Conservation (phyloP, 352 stramenopile species). For the Pythium aquatile region DNA sequence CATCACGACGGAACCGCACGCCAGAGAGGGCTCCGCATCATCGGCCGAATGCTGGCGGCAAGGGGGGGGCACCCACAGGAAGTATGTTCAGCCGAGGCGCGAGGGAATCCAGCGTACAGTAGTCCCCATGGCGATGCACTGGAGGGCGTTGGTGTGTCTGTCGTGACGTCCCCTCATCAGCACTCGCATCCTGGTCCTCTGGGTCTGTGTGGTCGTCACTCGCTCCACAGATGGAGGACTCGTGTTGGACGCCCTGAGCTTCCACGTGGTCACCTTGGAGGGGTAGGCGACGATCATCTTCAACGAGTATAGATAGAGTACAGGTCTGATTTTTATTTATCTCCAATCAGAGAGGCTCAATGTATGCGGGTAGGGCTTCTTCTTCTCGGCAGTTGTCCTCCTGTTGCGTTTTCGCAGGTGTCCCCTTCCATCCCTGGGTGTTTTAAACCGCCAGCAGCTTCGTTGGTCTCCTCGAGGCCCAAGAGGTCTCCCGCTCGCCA, state of each 20-base stretch:
- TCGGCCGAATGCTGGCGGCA: background rate
- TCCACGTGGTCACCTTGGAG: slow-evolving; percentile 20
- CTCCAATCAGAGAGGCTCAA: slow-evolving; percentile 3
- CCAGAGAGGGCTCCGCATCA: background rate
- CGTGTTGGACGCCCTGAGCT: slow-evolving; percentile 16
- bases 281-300: slow-evolving; percentile 15
- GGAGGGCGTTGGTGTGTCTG: background rate
- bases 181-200: background rate
- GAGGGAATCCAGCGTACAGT: too few relatives aligned
- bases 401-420: slow-evolving; percentile 20
- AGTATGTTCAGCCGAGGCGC: too few relatives aligned
- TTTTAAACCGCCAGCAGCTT: slow-evolving; percentile 20
- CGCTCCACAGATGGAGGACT: slow-evolving; percentile 16
- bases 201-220: slow-evolving; percentile 6
- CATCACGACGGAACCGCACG: background rate
- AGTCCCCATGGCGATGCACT: background rate
- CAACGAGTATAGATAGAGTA: background rate
- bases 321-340: background rate
- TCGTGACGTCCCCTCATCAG: background rate
- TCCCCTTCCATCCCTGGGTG: slow-evolving; percentile 20
- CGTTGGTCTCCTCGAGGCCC: slow-evolving; percentile 16
- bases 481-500: background rate
- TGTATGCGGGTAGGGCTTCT: slow-evolving; percentile 6
- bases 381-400: slow-evolving; percentile 16
- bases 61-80: too few relatives aligned